Evolutionary conservation across 129 eudicot genomes (phyloP), one percentile per base, ranked within the genome.

Genomic region (Lonicera japonica): DNA sequence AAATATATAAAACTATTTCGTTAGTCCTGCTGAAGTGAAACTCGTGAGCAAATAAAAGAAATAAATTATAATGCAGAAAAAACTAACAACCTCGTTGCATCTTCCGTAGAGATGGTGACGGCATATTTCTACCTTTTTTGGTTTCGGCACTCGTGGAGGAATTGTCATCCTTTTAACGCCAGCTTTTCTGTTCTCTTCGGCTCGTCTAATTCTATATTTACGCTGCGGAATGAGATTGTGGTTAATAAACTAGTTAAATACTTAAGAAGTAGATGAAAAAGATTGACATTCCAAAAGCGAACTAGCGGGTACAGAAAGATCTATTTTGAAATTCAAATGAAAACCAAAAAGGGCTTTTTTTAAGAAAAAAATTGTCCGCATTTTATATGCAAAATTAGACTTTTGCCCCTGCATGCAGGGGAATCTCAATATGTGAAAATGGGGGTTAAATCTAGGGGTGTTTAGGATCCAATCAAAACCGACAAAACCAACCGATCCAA

Each of bases 61-160:
- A 61, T 1, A 20, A 39, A 8, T n/a, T 22, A 60, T 25, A 65
- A 45, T 38, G 53, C 55, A 56, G 51, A 1, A 65, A 21, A 22
- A 22, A 22, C 12, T 46, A 61, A 56, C 48, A 45, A 91, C 98
- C 96, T 92, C 95, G 20, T 82, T 80, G 76, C 98, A 92, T 80
- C 96, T 85, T 68, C 98, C 98, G 17, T 70, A 22, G 46, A 84
- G 54, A 76, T 82, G 87, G 70, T 92, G 98, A 16, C 95, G 88
- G 68, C 98, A 92, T 68, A 59, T 59, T 25, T 56, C 13, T 38
- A 82, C 71, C 22, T 69, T 62, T 59, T 84, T 87, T 59, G 83
- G 88, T 75, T 78, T 91, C 70, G 69, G 21, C 59, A 84, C 67
- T 0, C 88, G 79, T 82, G 56, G 72, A 1, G 13, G 50, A 65